phyloP scores from a whole-genome alignment of 352 stramenopile species.

The Pythium apleroticum region DNA sequence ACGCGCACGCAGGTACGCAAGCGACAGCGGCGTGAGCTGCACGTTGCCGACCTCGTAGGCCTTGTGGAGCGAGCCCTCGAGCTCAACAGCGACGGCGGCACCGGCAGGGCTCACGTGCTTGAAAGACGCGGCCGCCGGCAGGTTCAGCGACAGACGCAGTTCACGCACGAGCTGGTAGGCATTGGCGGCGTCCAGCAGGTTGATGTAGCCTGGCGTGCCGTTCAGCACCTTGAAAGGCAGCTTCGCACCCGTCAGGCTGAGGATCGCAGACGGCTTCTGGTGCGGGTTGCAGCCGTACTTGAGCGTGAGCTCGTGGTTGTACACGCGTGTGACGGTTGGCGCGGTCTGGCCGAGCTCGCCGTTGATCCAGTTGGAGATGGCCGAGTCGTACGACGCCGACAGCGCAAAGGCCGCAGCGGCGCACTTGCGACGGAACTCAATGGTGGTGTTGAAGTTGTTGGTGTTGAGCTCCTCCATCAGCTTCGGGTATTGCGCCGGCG shows the following conservation, averaged over 20 bases:
- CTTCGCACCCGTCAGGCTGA: constrained; percentile 62
- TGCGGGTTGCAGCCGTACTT: constrained; percentile 99
- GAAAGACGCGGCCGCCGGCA: constrained; percentile 96
- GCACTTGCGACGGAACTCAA: constrained; percentile 87
- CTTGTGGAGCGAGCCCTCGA: constrained; percentile 90
- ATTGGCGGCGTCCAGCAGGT: constrained; percentile 98
- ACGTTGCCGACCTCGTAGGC: constrained; percentile 95
- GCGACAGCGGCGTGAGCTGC: constrained; percentile 92
- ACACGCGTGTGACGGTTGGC: constrained; percentile 90
- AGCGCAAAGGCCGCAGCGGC: constrained; percentile 79
- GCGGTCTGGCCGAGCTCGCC: constrained; percentile 79
- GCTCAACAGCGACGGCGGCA: constrained; percentile 96
- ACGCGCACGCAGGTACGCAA: constrained; percentile 97
- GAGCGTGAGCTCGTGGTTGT: constrained; percentile 93
- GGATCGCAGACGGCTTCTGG: constrained; percentile 94
- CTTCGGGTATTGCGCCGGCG: constrained; percentile 93
- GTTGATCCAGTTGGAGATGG: constrained; percentile 97
- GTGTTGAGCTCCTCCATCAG: constrained; percentile 94
- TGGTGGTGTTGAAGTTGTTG: constrained; percentile 90
- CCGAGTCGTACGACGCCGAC: constrained; percentile 94
- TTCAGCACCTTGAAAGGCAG: constrained; percentile 90
- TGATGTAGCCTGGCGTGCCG: constrained; percentile 98
- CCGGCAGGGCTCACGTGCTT: constrained; percentile 98
- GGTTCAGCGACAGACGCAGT: constrained; percentile 92
- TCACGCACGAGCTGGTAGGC: constrained; percentile 99